phyloP scores from a whole-genome alignment of 345 rosid genomes.

The Pistacia atlantica region DNA sequence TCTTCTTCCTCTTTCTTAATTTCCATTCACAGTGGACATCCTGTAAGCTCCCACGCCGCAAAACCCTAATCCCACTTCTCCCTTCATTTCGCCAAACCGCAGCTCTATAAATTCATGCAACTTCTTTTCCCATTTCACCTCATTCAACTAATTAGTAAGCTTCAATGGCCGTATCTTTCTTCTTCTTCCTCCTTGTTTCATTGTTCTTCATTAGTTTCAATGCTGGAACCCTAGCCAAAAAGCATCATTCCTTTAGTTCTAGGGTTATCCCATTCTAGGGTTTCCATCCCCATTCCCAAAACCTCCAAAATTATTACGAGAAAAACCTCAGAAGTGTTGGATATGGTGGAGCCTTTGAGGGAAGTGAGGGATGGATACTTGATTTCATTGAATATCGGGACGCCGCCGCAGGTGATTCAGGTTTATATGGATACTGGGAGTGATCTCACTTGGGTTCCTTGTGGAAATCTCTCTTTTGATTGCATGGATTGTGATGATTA shows the following conservation, averaged over 20 bases:
- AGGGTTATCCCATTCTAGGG: conserved; percentile 48
- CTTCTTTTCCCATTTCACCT: conserved; percentile 1
- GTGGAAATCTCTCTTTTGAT: conserved; percentile 72
- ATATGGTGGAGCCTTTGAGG: conserved; percentile 55
- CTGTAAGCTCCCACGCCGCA: too few species aligned
- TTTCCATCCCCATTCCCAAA: conserved; percentile 41
- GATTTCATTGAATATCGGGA: conserved; percentile 66
- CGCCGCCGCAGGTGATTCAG: conserved; percentile 77
- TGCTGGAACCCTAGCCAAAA: conserved; percentile 37
- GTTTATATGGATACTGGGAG: conserved; percentile 88
- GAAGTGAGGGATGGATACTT: conserved; percentile 80
- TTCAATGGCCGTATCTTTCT: conserved; percentile 24
- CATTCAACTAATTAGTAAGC: neutral
- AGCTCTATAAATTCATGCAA: conserved; percentile 28
- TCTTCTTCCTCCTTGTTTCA: conserved; percentile 31
- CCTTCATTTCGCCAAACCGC: too few species aligned
- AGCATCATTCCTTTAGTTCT: conserved; percentile 39
- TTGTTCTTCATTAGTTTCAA: conserved; percentile 14
- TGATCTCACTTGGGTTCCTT: conserved; percentile 93
- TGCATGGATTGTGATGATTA: conserved; percentile 74
- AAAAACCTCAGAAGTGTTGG: conserved; percentile 31
- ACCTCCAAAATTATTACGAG: conserved; percentile 25
- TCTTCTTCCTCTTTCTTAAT: neutral
- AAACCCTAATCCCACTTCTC: neutral
- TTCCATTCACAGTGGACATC: neutral